Evolutionary conservation across 495 filamentous ascomycete genomes (phyloP).

Genomic region (Xylaria acuta): DNA sequence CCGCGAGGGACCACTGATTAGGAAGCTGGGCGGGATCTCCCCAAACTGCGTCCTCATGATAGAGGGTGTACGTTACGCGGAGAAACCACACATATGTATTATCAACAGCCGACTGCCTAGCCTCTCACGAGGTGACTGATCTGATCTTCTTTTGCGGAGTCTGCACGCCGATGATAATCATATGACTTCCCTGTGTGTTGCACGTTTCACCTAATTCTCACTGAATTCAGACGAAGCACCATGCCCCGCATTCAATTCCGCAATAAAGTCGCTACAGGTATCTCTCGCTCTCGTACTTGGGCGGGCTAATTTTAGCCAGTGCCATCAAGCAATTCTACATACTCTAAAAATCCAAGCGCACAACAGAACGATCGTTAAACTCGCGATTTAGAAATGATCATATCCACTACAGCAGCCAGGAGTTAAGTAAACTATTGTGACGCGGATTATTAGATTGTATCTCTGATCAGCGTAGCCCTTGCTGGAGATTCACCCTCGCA

Average conservation of each 20-base stretch:
- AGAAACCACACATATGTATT: background rate
- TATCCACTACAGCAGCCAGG: background rate
- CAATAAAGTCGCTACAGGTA: background rate
- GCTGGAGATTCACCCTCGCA: slow-evolving; percentile 11
- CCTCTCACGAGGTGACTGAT: background rate
- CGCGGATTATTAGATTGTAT: background rate
- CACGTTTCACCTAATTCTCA: background rate
- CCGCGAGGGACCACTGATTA: slow-evolving; percentile 9
- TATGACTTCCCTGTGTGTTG: no score
- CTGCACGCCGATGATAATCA: background rate
- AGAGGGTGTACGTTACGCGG: background rate
- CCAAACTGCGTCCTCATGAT: background rate
- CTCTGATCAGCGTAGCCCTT: background rate
- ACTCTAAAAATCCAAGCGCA: no score
- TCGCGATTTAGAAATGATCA: background rate
- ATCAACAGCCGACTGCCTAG: background rate
- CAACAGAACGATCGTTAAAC: no score
- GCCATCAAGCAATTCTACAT: no score
- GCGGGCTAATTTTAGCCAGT: background rate
- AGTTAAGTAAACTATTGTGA: background rate
- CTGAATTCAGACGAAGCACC: background rate
- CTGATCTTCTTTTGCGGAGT: background rate
- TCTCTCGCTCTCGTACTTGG: background rate
- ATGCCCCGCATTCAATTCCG: background rate
- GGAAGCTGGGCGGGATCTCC: background rate